phyloP scores from a whole-genome alignment of 75 land plant genomes.

The Picea glauca region DNA sequence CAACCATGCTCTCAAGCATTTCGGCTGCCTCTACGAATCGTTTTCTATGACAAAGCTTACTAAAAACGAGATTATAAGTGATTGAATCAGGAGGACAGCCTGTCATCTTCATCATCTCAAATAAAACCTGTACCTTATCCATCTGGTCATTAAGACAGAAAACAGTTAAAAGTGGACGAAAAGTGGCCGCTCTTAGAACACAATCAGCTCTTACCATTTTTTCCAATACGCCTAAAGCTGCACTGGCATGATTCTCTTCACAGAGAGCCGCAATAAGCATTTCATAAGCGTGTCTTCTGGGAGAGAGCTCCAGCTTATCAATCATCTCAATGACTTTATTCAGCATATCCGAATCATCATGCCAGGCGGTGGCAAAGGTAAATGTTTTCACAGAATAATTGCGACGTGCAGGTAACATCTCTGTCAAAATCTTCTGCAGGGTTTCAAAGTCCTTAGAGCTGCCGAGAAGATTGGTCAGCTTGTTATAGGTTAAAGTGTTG shows the following conservation, averaged over 20 bases:
- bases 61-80: too few species aligned
- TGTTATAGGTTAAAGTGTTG: too few species aligned
- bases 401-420: too few species aligned
- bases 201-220: not conserved
- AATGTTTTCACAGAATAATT: too few species aligned
- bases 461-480: too few species aligned
- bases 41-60: not conserved
- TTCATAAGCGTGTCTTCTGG: not conserved
- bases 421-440: too few species aligned
- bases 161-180: not conserved
- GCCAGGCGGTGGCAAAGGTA: too few species aligned
- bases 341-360: not conserved
- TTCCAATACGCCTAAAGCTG: not conserved
- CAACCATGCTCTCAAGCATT: not conserved
- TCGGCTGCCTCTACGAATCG: not conserved
- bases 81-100: too few species aligned
- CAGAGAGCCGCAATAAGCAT: not conserved
- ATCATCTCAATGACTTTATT: not conserved
- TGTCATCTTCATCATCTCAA: conserved; percentile 4
- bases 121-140: not conserved
- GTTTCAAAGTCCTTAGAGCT: too few species aligned
- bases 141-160: not conserved
- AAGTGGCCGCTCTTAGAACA: not conserved
- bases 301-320: not conserved
- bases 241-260: not conserved